phyloP scores from a whole-genome alignment of 106 monocot genomes.

The Agapanthus africanus region DNA sequence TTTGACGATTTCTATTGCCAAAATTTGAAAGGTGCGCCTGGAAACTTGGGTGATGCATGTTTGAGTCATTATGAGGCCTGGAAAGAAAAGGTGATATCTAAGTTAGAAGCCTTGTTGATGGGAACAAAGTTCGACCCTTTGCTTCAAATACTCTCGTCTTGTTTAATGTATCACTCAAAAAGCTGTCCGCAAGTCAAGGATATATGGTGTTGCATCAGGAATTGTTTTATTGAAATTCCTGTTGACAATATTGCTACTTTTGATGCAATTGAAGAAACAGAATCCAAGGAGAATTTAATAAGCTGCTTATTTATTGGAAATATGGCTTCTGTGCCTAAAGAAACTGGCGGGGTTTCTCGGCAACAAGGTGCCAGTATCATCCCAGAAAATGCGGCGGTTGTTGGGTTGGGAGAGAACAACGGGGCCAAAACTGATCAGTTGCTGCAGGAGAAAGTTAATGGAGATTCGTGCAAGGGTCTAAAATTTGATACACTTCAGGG shows the following conservation, averaged over 20 bases:
- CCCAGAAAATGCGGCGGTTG: constrained; percentile 6
- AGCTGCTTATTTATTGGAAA: constrained; percentile 50
- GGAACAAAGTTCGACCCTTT: constrained; percentile 39
- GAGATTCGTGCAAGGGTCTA: constrained; percentile 8
- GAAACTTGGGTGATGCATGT: constrained; percentile 11
- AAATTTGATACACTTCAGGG: constrained; percentile 38
- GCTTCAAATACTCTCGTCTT: constrained; percentile 28
- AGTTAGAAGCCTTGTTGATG: constrained; percentile 27
- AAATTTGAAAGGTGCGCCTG: not conserved
- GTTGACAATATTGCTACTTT: constrained; percentile 12
- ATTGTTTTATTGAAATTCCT: constrained; percentile 14
- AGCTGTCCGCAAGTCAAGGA: constrained; percentile 53
- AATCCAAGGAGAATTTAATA: constrained; percentile 6
- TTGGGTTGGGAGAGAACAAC: constrained; percentile 2
- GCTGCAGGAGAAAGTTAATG: constrained; percentile 24
- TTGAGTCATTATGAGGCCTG: constrained; percentile 34
- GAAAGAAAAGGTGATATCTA: constrained; percentile 39
- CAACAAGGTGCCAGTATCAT: not conserved
- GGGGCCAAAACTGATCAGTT: constrained; percentile 7
- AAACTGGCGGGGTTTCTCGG: not conserved
- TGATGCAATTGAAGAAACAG: constrained; percentile 19
- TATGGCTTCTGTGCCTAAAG: constrained; percentile 7
- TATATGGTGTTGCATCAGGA: constrained; percentile 48
- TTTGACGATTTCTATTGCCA: constrained; percentile 5
- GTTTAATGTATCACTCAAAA: constrained; percentile 45